phyloP scores from a whole-genome alignment of 805 yeast genomes.

The Nakazawaea laoshanensis region DNA sequence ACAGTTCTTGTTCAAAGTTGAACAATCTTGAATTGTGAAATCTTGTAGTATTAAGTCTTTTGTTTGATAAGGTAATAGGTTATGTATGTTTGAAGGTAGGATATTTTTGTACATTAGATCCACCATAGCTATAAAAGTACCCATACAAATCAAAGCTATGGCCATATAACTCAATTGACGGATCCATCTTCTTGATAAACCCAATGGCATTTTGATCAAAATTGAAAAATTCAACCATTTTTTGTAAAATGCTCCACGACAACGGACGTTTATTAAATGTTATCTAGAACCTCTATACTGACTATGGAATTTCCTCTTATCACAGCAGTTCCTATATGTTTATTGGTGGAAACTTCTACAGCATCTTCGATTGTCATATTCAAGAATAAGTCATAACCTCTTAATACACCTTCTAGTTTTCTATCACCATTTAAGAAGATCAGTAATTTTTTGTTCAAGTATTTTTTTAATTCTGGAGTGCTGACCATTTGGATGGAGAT shows the following conservation, averaged over 20 bases:
- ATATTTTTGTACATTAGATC: conserved; percentile 27
- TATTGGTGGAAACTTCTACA: conserved; percentile 13
- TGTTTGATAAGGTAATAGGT: conserved; percentile 26
- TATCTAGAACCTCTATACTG: conserved; percentile 34
- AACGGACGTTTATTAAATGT: too few relatives aligned
- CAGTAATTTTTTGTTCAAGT: conserved; percentile 68
- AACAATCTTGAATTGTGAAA: conserved; percentile 8
- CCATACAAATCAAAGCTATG: conserved; percentile 15
- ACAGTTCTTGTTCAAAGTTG: conserved; percentile 6
- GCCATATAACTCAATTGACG: conserved; percentile 20
- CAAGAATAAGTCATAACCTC: conserved; percentile 69
- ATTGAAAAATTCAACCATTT: background rate
- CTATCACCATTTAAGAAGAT: conserved; percentile 76
- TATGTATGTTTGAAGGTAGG: conserved; percentile 21
- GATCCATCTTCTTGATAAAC: conserved; percentile 23
- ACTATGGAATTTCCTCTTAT: conserved; percentile 47
- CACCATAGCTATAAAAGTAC: conserved; percentile 24
- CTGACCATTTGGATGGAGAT: conserved; percentile 26
- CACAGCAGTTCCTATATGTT: conserved; percentile 26
- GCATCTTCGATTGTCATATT: conserved; percentile 24
- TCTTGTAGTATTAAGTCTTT: conserved; percentile 27
- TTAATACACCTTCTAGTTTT: conserved; percentile 66
- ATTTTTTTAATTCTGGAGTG: conserved; percentile 37
- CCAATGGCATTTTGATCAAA: background rate
- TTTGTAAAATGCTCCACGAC: conserved; percentile 1